These are phyloP conservation scores for Yarrowia bubula DNA, from an alignment of 805 yeast genomes.

Conservation along the genomic window DNA sequence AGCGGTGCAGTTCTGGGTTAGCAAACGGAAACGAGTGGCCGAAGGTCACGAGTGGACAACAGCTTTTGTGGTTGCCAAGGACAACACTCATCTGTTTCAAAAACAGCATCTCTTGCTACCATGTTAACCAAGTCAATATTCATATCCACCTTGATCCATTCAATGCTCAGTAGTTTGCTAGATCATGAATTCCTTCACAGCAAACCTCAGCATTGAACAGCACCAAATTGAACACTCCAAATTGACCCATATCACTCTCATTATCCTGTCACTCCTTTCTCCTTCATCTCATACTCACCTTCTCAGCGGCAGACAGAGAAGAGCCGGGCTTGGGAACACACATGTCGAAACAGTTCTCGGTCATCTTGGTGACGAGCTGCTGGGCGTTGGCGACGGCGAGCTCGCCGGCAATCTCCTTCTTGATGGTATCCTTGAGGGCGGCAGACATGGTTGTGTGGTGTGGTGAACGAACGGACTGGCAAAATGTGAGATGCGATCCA, in stretches of 20 bases:
- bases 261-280: not conserved
- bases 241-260: too few species aligned
- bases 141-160: too few species aligned
- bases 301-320: constrained; percentile 51
- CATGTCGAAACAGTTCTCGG: constrained; percentile 81
- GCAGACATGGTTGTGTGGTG: constrained; percentile 35
- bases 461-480: not conserved
- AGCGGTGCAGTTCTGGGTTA: constrained; percentile 51
- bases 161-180: too few species aligned
- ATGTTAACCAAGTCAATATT: too few species aligned
- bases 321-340: constrained; percentile 67
- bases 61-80: not conserved
- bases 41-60: not conserved
- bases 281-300: constrained; percentile 32
- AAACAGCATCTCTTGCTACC: not conserved
- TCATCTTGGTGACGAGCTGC: constrained; percentile 76
- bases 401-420: constrained; percentile 72
- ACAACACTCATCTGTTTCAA: not conserved
- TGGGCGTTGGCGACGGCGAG: constrained; percentile 90
- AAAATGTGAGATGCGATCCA: constrained; percentile 1
- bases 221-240: too few species aligned
- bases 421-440: constrained; percentile 59
- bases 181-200: too few species aligned
- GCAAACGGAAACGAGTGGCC: not conserved
- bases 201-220: too few species aligned